A percentile compares a stretch with the other conserved stretches of the same genome.
These are phyloP conservation scores for Corrigiola litoralis DNA, from an alignment of 179 eudicot species.

Conservation along the genomic window DNA sequence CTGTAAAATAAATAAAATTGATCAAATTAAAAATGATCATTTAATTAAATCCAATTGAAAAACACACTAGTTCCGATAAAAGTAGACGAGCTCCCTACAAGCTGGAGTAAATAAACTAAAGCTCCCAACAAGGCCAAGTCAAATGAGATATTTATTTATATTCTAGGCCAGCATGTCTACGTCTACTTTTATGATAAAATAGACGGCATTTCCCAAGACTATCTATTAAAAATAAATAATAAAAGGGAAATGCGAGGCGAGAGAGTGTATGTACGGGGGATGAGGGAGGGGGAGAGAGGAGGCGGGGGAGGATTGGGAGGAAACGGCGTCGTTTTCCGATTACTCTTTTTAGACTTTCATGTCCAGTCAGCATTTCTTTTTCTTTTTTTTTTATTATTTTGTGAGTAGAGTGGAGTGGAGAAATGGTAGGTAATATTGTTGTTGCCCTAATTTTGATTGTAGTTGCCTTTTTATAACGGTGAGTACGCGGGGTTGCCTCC, in stretches of 20 bases:
- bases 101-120: too few relatives aligned
- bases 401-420: neutral
- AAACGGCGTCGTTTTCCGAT: constrained; percentile 73
- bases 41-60: neutral
- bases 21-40: too few relatives aligned
- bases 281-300: constrained; percentile 31
- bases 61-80: too few relatives aligned
- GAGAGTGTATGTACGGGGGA: constrained; percentile 13
- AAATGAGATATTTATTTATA: too few relatives aligned
- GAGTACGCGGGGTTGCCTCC: neutral
- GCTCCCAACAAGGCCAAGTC: too few relatives aligned
- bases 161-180: too few relatives aligned
- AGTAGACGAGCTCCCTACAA: too few relatives aligned
- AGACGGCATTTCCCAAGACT: too few relatives aligned
- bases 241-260: neutral
- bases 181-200: too few relatives aligned
- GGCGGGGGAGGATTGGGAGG: constrained; percentile 55
- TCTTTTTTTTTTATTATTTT: too few relatives aligned
- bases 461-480: neutral
- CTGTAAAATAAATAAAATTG: constrained; percentile 9
- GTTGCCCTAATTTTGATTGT: neutral
- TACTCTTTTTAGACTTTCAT: constrained; percentile 65
- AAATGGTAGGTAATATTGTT: neutral
- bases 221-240: neutral
- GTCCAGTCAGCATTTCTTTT: constrained; percentile 52